Conservation (phyloP, 768 basidiomycete species). For the Rhizopogon rudus region DNA sequence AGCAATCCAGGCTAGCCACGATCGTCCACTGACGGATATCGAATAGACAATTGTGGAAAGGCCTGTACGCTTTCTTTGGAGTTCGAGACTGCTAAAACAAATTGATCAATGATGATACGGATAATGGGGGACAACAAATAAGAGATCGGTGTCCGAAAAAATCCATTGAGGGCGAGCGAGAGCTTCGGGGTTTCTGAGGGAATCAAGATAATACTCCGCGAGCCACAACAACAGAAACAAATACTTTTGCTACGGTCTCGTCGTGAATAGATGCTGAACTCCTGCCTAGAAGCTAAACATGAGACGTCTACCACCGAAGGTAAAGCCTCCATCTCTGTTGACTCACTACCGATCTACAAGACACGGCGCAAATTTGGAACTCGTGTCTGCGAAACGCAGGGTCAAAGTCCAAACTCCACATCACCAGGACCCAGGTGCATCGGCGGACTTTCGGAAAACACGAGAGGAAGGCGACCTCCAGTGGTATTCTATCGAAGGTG, state of each 20-base stretch:
- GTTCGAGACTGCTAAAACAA: not conserved
- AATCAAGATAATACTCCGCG: not conserved
- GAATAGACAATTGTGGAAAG: not conserved
- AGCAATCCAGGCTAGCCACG: not conserved
- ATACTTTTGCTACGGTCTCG: not conserved
- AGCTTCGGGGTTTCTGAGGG: not conserved
- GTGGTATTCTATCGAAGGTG: not conserved
- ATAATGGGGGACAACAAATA: not conserved
- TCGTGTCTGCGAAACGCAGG: not conserved
- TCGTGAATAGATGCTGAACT: not conserved
- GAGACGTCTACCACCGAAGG: not conserved
- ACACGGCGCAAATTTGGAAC: not conserved
- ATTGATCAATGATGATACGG: not conserved
- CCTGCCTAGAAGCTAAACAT: not conserved
- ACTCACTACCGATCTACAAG: not conserved
- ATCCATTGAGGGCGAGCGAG: not conserved
- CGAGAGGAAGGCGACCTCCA: not conserved
- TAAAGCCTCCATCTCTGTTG: not conserved
- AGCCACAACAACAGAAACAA: conserved; percentile 2
- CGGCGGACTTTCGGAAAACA: not conserved
- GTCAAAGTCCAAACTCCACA: not conserved
- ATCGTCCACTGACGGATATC: not conserved
- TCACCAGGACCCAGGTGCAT: not conserved
- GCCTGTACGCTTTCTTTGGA: not conserved
- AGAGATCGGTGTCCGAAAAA: not conserved